A percentile compares a stretch with the other conserved stretches of the same genome.
phyloP scores from a whole-genome alignment of 2,329 filamentous ascomycete genomes.

The Xylariaceae sp. region DNA sequence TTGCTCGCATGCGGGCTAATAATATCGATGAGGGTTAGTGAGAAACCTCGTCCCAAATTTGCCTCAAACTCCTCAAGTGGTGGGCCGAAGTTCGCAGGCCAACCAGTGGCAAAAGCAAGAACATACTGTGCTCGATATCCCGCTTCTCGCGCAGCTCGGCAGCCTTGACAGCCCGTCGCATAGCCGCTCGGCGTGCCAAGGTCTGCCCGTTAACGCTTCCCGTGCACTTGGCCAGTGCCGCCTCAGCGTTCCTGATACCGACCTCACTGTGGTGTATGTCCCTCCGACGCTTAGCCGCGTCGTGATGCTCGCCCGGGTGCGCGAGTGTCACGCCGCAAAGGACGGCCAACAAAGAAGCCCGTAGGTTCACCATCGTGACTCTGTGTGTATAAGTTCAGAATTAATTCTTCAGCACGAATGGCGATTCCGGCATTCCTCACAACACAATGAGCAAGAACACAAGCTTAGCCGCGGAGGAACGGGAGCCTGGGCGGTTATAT shows the following conservation, averaged over 20 bases:
- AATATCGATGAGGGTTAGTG: neutral
- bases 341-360: constrained; percentile 6
- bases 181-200: constrained; percentile 30
- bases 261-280: constrained; percentile 30
- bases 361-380: constrained; percentile 12
- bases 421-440: neutral
- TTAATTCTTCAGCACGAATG: too few species aligned
- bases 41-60: too few species aligned
- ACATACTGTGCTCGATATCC: constrained; percentile 19
- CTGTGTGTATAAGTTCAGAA: neutral
- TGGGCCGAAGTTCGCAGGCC: neutral
- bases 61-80: too few species aligned
- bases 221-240: constrained; percentile 31
- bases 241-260: constrained; percentile 30
- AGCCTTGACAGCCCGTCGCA: constrained; percentile 31
- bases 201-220: constrained; percentile 29
- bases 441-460: neutral
- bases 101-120: neutral
- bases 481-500: too few species aligned
- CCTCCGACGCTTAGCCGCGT: constrained; percentile 19
- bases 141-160: constrained; percentile 33
- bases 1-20: constrained; percentile 18
- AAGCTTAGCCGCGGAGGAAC: too few species aligned
- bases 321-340: constrained; percentile 22
- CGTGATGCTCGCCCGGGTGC: constrained; percentile 34